These are phyloP conservation scores for Naganishia kalamii DNA, from an alignment of 768 basidiomycete species.

Conservation along the genomic window DNA sequence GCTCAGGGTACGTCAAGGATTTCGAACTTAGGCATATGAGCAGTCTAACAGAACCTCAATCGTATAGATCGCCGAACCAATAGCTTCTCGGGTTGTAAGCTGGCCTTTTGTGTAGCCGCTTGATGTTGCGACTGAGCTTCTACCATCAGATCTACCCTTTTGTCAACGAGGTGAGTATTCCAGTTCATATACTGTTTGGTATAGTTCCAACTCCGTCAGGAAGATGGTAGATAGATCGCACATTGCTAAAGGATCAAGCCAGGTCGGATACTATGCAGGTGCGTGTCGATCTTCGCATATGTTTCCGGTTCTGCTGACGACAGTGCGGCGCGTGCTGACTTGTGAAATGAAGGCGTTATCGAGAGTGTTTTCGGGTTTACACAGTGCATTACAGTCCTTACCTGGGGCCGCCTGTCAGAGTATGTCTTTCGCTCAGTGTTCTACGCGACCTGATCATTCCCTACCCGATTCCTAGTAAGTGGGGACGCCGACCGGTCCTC, in stretches of 20 bases:
- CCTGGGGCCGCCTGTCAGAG: constrained; percentile 61
- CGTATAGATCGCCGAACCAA: constrained; percentile 19
- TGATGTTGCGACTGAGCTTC: background rate
- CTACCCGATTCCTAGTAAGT: constrained; percentile 48
- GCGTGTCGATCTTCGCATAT: background rate
- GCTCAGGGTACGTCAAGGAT: background rate
- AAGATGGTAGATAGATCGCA: constrained; percentile 59
- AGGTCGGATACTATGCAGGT: constrained; percentile 65
- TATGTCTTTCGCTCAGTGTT: too few relatives aligned
- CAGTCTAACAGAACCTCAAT: too few relatives aligned
- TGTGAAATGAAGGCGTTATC: constrained; percentile 8
- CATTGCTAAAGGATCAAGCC: constrained; percentile 56
- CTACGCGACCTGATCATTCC: too few relatives aligned
- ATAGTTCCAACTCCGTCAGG: background rate
- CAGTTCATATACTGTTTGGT: too few relatives aligned
- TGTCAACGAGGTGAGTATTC: background rate
- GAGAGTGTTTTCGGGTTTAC: constrained; percentile 63
- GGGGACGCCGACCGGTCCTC: constrained; percentile 61
- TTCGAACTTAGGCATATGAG: background rate
- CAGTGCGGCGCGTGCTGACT: background rate
- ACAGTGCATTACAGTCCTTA: constrained; percentile 59
- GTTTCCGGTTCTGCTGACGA: too few relatives aligned
- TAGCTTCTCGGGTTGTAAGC: constrained; percentile 10
- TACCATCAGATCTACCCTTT: background rate
- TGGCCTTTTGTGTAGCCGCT: too few relatives aligned